Evolutionary conservation across 352 stramenopile genomes (phyloP), one percentile per base, ranked within the genome.

Genomic region (Phytophthora citricola): DNA sequence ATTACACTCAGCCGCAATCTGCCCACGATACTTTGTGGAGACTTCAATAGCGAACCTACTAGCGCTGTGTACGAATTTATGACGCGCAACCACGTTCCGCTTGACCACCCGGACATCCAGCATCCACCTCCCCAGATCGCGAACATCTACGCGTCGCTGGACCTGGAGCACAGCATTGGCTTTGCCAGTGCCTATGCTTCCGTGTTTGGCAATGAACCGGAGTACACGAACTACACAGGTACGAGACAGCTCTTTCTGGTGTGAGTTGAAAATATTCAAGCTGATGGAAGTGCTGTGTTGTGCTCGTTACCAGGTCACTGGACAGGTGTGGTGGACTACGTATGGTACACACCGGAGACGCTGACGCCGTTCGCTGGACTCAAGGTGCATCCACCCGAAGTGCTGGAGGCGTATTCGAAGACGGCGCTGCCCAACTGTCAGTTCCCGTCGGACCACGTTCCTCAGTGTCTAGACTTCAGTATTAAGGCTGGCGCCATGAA

Each of bases 161-260:
- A 93, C 40, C 87, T 98, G 59, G 93, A 95, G 49, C 97, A 99
- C 81, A 87, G 85, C 51, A 87, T 99, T 32, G 81, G 95, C 24
- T 92, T 99, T 63, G 91, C 83, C 5, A 98, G 92, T 71, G 93
- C 96, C 1, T 99, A 99, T 76, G 89, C 91, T 39, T 95, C 94
- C 6, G 94, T 99, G 38, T 94, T 98, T 72, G 97, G 97, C 27
- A 72, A 89, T 38, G 97, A 99, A 81, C 98, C 98, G 0, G 86
- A 94, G 67, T 98, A 98, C 71, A 99, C 98, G 20, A 99, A 99
- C 81, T 99, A 98, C 74, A 99, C 97, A 45, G 88, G 85, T 92
- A 71, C 31, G 60, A 52, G 11, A 22, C 9, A 39, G 5, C 22
- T 31, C 6, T 11, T 6, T n/a, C 2, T 15, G 43, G 9, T 41